phyloP scores from a whole-genome alignment of 192 early-diverging fungal species.

The Linnemannia elongata region DNA sequence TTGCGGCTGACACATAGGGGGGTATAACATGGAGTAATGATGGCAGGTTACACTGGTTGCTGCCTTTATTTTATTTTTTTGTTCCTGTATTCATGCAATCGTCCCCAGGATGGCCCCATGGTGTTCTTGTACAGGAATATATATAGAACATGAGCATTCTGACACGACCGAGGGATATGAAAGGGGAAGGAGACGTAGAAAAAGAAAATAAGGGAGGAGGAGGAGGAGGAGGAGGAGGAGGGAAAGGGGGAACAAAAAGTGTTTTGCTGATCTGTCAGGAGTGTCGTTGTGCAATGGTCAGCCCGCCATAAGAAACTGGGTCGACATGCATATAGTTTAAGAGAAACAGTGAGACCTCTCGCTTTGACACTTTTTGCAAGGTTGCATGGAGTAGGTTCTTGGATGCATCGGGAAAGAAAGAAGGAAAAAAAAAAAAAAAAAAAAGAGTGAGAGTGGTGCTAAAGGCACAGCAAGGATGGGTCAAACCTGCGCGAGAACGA shows the following conservation, averaged over 20 bases:
- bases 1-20: not conserved
- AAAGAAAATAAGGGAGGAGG: not conserved
- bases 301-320: not conserved
- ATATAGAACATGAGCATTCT: conserved; percentile 7
- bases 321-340: not conserved
- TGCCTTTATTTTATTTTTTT: not conserved
- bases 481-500: not conserved
- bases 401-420: not conserved
- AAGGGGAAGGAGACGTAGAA: not conserved
- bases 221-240: not conserved
- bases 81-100: not conserved
- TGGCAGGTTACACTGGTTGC: not conserved
- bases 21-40: not conserved
- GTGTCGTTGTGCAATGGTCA: not conserved
- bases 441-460: no score
- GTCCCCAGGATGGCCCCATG: conserved; percentile 1
- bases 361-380: not conserved
- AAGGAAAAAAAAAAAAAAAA: no score
- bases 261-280: conserved; percentile 7
- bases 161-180: not conserved
- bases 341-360: not conserved
- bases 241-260: conserved; percentile 3
- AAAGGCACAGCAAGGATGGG: not conserved
- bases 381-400: not conserved
- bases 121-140: conserved; percentile 11